Base-by-base conservation (phyloP, 2,329 filamentous ascomycete species). In the Ustulina deusta region DNA sequence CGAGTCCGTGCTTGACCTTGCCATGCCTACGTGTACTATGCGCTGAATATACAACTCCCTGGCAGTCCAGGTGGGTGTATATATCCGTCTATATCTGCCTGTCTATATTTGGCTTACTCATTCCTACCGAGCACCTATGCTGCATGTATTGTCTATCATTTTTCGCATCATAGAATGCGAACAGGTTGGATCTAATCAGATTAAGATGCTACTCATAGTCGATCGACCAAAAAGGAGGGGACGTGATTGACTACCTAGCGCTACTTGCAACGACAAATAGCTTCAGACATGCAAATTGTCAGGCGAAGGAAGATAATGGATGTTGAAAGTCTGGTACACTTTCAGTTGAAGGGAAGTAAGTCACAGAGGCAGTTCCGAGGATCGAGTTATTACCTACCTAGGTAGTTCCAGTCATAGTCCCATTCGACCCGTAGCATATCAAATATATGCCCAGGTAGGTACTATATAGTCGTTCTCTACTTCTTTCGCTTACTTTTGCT, bases 11-110 rank as follows among this genome's bases (percentile, higher is more conserved):
- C 34, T 56, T 34, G 34, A 56, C 11, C 11, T 56, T 34, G 29
- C 20, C 49, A n/a, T 52, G 49, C 49, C 25, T 52, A 52, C 49
- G 49, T 52, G 49, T 52, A 32, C 49, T 52, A n/a, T 17, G 17
- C 27, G 27, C 20, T 13, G 46, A 22, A 29, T 49, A 49, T 29
- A 27, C 22, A 49, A 11, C 46, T 49, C 3, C 11, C 11, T 25
- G 6, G 4, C 46, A 3, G 27, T 4, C 48, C 34, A 17, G 42
- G n/a, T 22, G 27, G 27, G 49, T 11, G 4, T 11, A 15, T 52
- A 20, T 2, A 34, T 46, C 38, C 22, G 22, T 49, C 48, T 10
- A 27, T 46, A 9, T 46, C 51, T 32, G 22, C 2, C 15, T 49
- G 36, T 25, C 44, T 34, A 44, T 49, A 40, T 51, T 42, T 52